Conservation (phyloP, 2,329 filamentous ascomycete species). For the Microdochium bolleyi region DNA sequence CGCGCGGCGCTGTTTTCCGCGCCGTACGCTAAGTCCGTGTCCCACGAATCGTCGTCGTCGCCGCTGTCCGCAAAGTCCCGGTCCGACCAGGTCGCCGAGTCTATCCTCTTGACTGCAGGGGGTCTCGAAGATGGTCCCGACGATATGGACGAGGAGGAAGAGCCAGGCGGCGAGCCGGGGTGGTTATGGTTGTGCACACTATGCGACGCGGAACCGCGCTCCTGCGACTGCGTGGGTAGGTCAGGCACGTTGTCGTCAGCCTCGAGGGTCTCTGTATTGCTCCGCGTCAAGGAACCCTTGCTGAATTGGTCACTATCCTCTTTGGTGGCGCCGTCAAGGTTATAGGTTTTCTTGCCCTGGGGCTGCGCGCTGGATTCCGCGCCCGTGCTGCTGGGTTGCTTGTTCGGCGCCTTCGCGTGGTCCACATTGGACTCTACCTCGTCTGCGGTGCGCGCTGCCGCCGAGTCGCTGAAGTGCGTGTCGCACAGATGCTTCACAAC, state of each 20-base stretch:
- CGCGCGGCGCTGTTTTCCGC: conserved; percentile 4
- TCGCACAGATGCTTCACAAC: conserved; percentile 93
- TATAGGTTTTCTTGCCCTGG: conserved; percentile 17
- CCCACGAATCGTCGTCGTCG: conserved; percentile 34
- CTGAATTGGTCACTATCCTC: neutral
- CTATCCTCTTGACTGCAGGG: conserved; percentile 24
- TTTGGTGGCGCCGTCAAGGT: conserved; percentile 1
- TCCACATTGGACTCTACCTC: conserved; percentile 61
- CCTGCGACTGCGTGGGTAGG: conserved; percentile 23
- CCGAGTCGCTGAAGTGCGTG: conserved; percentile 80
- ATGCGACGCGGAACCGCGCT: conserved; percentile 9
- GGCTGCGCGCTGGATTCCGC: conserved; percentile 47
- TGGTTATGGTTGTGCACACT: conserved; percentile 6
- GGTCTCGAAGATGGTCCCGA: neutral
- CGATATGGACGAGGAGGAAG: neutral
- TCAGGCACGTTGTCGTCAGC: conserved; percentile 38
- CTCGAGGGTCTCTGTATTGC: conserved; percentile 16
- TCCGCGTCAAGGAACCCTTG: conserved; percentile 17
- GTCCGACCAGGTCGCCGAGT: conserved; percentile 60
- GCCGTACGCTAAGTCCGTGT: conserved; percentile 15
- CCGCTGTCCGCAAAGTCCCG: conserved; percentile 52
- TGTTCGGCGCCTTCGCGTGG: conserved; percentile 53
- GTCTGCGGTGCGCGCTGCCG: conserved; percentile 56
- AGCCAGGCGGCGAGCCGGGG: neutral
- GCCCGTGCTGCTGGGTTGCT: conserved; percentile 53